Evolutionary conservation across 2,329 filamentous ascomycete genomes (phyloP).

Genomic region (Apiospora arundinis): DNA sequence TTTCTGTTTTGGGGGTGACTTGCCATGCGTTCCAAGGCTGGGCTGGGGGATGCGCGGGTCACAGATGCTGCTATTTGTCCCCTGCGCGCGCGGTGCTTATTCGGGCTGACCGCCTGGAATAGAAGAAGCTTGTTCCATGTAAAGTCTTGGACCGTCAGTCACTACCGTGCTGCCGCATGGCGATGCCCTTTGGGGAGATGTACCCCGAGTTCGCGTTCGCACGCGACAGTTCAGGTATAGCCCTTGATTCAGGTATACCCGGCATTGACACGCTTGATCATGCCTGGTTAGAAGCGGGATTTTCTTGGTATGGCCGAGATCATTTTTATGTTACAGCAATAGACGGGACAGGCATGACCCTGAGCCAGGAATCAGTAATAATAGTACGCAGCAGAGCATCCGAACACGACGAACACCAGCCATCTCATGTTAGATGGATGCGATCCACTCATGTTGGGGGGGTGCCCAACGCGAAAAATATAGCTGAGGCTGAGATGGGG

Average conservation of each 20-base stretch:
- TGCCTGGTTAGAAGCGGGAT: slow-evolving; percentile 13
- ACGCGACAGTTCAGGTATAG: slow-evolving; percentile 15
- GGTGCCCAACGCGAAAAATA: background rate
- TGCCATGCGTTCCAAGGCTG: slow-evolving; percentile 8
- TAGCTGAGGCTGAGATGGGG: slow-evolving; percentile 18
- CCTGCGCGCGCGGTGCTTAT: slow-evolving; percentile 8
- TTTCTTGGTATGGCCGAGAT: slow-evolving; percentile 16
- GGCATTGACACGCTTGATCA: slow-evolving; percentile 17
- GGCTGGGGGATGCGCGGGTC: background rate
- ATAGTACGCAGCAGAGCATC: background rate
- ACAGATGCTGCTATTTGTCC: background rate
- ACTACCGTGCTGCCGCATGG: background rate
- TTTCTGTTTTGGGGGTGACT: background rate
- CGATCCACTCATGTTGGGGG: slow-evolving; percentile 8
- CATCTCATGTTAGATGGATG: background rate
- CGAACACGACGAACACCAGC: slow-evolving; percentile 12
- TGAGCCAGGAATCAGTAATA: background rate
- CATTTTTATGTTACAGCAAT: slow-evolving; percentile 1
- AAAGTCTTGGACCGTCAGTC: slow-evolving; percentile 1
- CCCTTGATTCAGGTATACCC: slow-evolving; percentile 9
- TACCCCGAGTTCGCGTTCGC: background rate
- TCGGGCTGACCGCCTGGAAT: slow-evolving; percentile 10
- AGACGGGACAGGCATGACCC: slow-evolving; percentile 6
- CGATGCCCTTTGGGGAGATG: slow-evolving; percentile 1
- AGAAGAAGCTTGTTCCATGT: slow-evolving; percentile 18